phyloP scores from a whole-genome alignment of 129 eudicot genomes.

The Centella asiatica region DNA sequence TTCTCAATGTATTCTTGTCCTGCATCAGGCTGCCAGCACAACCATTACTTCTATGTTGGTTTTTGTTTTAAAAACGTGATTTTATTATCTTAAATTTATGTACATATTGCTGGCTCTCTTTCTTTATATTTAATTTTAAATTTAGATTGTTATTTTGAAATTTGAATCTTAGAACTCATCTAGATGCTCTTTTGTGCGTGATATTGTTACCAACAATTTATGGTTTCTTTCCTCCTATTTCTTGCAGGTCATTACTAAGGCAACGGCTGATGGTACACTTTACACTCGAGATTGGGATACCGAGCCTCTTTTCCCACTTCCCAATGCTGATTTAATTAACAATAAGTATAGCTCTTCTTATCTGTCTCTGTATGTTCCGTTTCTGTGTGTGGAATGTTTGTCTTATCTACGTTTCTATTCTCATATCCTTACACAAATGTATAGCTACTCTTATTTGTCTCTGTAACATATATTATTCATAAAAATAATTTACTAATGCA shows the following conservation, averaged over 20 bases:
- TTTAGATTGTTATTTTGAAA: too few relatives aligned
- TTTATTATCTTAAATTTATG: not conserved
- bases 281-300: slow-evolving; percentile 85
- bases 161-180: too few relatives aligned
- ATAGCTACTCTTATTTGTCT: too few relatives aligned
- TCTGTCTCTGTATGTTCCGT: slow-evolving; percentile 1
- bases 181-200: not conserved
- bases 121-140: not conserved
- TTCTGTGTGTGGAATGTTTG: not conserved
- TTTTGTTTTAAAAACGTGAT: not conserved
- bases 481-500: too few relatives aligned
- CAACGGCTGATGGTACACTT: slow-evolving; percentile 82
- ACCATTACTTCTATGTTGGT: not conserved
- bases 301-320: slow-evolving; percentile 83
- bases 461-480: too few relatives aligned
- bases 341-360: slow-evolving; percentile 34
- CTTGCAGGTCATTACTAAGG: slow-evolving; percentile 72
- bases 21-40: too few relatives aligned
- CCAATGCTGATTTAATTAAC: slow-evolving; percentile 34
- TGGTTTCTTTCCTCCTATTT: not conserved
- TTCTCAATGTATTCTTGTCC: too few relatives aligned
- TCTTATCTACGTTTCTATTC: too few relatives aligned
- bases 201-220: not conserved
- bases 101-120: not conserved
- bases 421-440: too few relatives aligned